phyloP scores from a whole-genome alignment of 768 basidiomycete species.

The Leccinum boreale region DNA sequence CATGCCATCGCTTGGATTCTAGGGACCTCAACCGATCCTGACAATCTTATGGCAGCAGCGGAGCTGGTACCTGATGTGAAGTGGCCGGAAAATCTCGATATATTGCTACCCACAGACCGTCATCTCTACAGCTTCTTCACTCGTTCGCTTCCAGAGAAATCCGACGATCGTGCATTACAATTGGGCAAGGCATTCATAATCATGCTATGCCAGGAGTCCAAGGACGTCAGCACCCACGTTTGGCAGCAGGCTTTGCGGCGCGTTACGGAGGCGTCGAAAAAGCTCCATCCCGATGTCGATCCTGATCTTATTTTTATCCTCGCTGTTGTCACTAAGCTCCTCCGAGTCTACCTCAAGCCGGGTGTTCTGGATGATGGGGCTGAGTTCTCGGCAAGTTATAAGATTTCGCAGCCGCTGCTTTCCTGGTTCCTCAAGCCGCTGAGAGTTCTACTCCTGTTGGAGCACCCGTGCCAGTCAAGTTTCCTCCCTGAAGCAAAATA shows the following conservation, averaged over 20 bases:
- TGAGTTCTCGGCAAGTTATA: not conserved
- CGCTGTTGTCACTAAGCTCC: not conserved
- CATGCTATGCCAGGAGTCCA: not conserved
- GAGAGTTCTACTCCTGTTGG: not conserved
- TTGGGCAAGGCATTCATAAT: constrained; percentile 6
- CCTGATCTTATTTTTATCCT: constrained; percentile 3
- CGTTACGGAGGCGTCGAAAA: not conserved
- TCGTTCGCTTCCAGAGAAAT: not conserved
- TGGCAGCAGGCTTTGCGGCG: not conserved
- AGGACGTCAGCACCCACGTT: not conserved
- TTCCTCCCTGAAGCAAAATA: constrained; percentile 2
- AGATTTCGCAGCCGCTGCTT: constrained; percentile 1
- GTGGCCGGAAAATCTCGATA: constrained; percentile 12
- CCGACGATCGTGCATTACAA: not conserved
- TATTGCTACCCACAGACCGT: not conserved
- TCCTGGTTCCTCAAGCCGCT: constrained; percentile 2
- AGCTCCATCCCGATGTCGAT: not conserved
- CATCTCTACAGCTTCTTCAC: constrained; percentile 2
- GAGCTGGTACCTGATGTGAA: constrained; percentile 14
- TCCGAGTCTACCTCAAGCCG: not conserved
- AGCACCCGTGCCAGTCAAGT: not conserved
- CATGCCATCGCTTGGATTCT: constrained; percentile 18
- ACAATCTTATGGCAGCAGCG: constrained; percentile 7
- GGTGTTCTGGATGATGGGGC: not conserved
- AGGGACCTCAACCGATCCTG: constrained; percentile 17